These are phyloP conservation scores for Canariomyces notabilis DNA, from an alignment of 2,329 filamentous ascomycete genomes.

Conservation along the genomic window DNA sequence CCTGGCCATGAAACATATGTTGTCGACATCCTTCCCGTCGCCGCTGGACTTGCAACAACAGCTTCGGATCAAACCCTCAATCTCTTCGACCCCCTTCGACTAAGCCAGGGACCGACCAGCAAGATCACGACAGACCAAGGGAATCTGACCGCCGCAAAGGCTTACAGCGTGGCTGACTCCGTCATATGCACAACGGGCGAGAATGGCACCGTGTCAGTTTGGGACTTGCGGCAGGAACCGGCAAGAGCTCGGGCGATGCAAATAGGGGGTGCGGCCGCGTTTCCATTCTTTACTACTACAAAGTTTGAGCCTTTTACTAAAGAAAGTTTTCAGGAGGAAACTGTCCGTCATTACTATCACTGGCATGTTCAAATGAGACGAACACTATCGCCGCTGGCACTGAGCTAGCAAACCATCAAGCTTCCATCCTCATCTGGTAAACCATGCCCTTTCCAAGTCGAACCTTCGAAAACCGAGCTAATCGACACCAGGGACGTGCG, in stretches of 20 bases:
- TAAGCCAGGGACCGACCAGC: conserved; percentile 47
- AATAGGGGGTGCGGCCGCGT: conserved; percentile 40
- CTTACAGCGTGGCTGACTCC: conserved; percentile 47
- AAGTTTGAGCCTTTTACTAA: too few species aligned
- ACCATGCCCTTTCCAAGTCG: conserved; percentile 19
- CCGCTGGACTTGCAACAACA: conserved; percentile 52
- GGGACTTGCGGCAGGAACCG: conserved; percentile 54
- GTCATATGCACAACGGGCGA: conserved; percentile 65
- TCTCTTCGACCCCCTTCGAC: conserved; percentile 55
- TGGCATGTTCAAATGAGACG: conserved; percentile 54
- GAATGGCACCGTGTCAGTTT: conserved; percentile 61
- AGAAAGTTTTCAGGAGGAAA: too few species aligned
- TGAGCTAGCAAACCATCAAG: conserved; percentile 61
- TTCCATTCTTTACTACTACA: too few species aligned
- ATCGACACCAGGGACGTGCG: conserved; percentile 50
- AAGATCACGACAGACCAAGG: conserved; percentile 50
- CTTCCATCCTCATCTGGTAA: conserved; percentile 60
- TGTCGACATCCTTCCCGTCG: conserved; percentile 50
- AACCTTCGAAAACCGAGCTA: conserved; percentile 6
- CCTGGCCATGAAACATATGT: conserved; percentile 48
- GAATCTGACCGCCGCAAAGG: conserved; percentile 59
- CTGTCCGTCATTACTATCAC: conserved; percentile 48
- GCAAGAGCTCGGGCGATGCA: conserved; percentile 37
- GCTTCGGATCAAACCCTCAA: conserved; percentile 67
- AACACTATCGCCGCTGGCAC: conserved; percentile 67